Base-by-base conservation (phyloP, 257 asterid genomes). In the Lycium ferocissimum region DNA sequence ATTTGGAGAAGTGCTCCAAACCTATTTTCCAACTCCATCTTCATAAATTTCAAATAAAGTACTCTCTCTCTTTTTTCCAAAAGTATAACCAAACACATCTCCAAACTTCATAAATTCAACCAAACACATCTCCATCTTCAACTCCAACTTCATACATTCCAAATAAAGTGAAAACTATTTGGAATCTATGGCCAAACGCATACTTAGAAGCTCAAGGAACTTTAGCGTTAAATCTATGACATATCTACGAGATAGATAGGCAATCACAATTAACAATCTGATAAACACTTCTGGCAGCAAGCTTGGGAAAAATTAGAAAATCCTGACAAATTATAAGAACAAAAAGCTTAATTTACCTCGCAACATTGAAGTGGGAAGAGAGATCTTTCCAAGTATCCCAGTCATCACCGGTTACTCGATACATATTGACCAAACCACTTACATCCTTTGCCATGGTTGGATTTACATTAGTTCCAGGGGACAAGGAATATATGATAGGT, bases 371-470 rank as follows among this genome's bases (percentile, higher is more conserved):
- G 88, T 97, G 99, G 53, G 93, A 83, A 38, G 91, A 86, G 37
- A 97, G 94, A 83, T 97, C 98, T 67, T 62, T 86, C 99, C 99
- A 97, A 8, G 86, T 80, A 93, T 97, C 99, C 99, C 99, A 97
- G 85, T 97, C 99, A 85, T 97, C 99, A 51, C 97, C 99, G 0
- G 98, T 95, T 81, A 95, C 82, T 86, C 99, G 87, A 75, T 97
- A 97, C 99, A 95, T 97, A 92, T 97, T 95, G 72, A 92, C 98
- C 80, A 94, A 93, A 63, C 92, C 89, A 67, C 83, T 91, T 11
- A 97, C 91, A 1, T 86, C 85, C 90, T 83, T 92, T 1, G 98
- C 98, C 97, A 94, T 88, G 81, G 90, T 89, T 51, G 99, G 97
- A n/a, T 94, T 92, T 61, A 84, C 98, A 66, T 92, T 88, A 61